Conservation (phyloP, 2,329 filamentous ascomycete genomes). For the Sporothrix brunneoviolacea region DNA sequence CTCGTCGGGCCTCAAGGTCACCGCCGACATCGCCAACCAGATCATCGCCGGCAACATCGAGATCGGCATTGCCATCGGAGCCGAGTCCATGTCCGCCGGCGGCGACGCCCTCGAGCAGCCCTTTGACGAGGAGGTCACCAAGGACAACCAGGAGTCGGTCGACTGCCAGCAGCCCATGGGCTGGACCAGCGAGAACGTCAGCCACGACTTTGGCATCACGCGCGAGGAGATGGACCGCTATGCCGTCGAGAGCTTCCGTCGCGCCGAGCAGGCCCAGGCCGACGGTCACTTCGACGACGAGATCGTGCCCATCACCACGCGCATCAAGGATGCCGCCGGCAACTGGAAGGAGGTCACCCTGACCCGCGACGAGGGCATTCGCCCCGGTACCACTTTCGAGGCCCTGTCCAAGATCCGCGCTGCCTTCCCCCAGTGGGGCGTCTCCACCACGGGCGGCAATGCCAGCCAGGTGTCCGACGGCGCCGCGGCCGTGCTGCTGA, state of each 20-base stretch:
- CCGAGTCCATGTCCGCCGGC: constrained; percentile 76
- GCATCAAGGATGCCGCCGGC: constrained; percentile 76
- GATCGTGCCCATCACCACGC: constrained; percentile 80
- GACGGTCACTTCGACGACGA: constrained; percentile 88
- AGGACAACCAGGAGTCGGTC: constrained; percentile 63
- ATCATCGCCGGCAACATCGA: constrained; percentile 77
- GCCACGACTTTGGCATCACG: constrained; percentile 77
- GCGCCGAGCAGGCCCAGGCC: constrained; percentile 86
- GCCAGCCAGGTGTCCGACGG: constrained; percentile 93
- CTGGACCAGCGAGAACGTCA: constrained; percentile 95
- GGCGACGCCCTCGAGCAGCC: constrained; percentile 64
- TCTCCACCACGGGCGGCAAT: constrained; percentile 84
- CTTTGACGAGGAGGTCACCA: constrained; percentile 70
- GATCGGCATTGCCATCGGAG: constrained; percentile 78
- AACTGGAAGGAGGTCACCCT: constrained; percentile 71
- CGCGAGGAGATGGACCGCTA: constrained; percentile 78
- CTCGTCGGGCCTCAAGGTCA: constrained; percentile 90
- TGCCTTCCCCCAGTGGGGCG: constrained; percentile 85
- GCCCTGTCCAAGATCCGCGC: constrained; percentile 74
- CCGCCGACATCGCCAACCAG: constrained; percentile 87
- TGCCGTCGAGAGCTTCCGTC: constrained; percentile 78
- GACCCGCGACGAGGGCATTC: constrained; percentile 82
- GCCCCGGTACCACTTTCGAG: constrained; percentile 83
- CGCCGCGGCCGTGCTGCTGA: constrained; percentile 79
- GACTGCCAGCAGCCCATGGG: constrained; percentile 97